These are phyloP conservation scores for Volvox africanus DNA, from an alignment of 139 green algal genomes.

Conservation along the genomic window DNA sequence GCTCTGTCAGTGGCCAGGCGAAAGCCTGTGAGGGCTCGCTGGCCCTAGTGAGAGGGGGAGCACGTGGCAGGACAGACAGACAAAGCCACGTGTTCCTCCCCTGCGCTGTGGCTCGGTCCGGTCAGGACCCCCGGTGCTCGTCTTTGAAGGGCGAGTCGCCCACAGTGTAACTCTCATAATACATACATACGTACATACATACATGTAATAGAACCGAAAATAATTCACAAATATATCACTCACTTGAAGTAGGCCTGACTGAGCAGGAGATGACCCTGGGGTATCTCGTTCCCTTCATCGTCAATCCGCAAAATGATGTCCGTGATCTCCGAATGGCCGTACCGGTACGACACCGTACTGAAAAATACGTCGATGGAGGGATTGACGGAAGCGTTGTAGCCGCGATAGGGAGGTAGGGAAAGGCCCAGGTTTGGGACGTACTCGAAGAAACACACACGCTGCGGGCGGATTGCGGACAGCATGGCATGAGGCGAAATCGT, in stretches of 20 bases:
- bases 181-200: too few relatives aligned
- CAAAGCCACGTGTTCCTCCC: too few relatives aligned
- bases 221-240: neutral
- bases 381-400: slow-evolving; percentile 52
- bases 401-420: slow-evolving; percentile 37
- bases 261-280: slow-evolving; percentile 53
- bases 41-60: too few relatives aligned
- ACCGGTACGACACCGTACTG: slow-evolving; percentile 50
- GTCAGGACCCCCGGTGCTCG: too few relatives aligned
- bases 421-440: slow-evolving; percentile 52
- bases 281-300: slow-evolving; percentile 51
- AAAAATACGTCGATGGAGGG: slow-evolving; percentile 58
- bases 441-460: slow-evolving; percentile 54
- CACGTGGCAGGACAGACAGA: too few relatives aligned
- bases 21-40: too few relatives aligned
- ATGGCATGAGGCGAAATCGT: too few relatives aligned
- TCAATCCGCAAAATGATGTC: slow-evolving; percentile 57
- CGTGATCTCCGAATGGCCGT: slow-evolving; percentile 43
- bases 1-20: too few relatives aligned
- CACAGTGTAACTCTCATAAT: too few relatives aligned
- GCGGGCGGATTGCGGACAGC: neutral
- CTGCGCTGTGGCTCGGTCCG: too few relatives aligned
- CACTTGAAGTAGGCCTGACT: slow-evolving; percentile 22
- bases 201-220: too few relatives aligned
- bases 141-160: too few relatives aligned